Base-by-base conservation (phyloP, 805 yeast genomes). In the Yamadazyma scolyti region DNA sequence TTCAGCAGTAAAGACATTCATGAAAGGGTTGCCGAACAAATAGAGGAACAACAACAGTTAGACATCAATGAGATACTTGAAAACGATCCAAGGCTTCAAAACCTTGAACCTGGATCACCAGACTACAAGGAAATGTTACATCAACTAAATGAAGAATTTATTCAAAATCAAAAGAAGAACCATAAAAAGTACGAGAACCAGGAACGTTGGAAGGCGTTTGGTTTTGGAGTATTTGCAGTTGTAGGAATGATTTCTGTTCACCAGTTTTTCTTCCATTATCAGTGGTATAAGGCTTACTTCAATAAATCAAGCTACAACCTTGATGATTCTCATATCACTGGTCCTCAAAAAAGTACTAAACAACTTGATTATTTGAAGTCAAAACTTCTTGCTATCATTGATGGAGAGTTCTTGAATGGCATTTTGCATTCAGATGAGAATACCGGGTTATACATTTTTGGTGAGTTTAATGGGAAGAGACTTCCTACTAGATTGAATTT, bases 401-500 rank as follows among this genome's bases (percentile, higher is more conserved):
- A 45, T 23, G 37, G 40, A 8, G 38, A 37, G 10, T 45, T 54
- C 29, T 22, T 56, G 1, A 30, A 21, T 9, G 32, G 44, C 9
- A 30, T 59, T 16, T 33, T 47, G 29, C 40, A 46, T 20, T 60
- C 66, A 5, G 33, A 31, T 4, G 40, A 46, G 9, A 42, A 39
- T 6, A 33, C 61, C 4, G 71, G 71, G 1, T 44, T 65, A 15
- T 65, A 65, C 41, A 35, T 63, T 5, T 55, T 52, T 43, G 71
- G 71, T 40, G 36, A 44, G 0, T 33, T 44, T 33, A 28, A 61
- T 46, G 38, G 62, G 65, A 28, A 64, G 65, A 41, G 52, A 31
- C 52, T 71, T 5, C 94, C 95, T 3, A 52, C 68, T 17, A 66
- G 95, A 46, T 55, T 82, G 5, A 59, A 67, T 1, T 71, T 67